Base-by-base conservation (phyloP, 768 basidiomycete genomes). In the Rhizopogon vesiculosus region DNA sequence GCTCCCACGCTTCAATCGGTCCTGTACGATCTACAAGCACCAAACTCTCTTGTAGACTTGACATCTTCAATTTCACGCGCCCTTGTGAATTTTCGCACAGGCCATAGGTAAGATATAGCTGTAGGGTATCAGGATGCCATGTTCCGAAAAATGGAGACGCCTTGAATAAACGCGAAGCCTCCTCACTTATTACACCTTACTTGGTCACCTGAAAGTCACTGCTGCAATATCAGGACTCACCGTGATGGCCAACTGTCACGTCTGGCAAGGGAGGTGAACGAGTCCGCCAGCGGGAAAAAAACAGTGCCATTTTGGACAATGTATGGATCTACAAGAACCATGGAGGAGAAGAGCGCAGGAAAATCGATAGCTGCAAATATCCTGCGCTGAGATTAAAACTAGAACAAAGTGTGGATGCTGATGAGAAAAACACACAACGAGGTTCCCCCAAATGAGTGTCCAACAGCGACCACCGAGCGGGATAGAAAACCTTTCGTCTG, bases 381-480 rank as follows among this genome's bases (percentile, higher is more conserved):
- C 16, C 87, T 91, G 59, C 9, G 19, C 22, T 25, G 12, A 8
- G 29, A 45, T n/a, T 16, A 33, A 25, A 33, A 29, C 22, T 13
- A n/a, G 29, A 57, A 59, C 18, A 57, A 42, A 40, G 19, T 40
- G 29, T 39, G 9, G 16, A 33, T 3, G 31, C 25, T 7, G 13
- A 19, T 16, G 9, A 45, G 25, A 53, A 55, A 9, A 53, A 76
- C 89, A 63, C 64, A 91, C 85, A 83, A 78, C 1, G 84, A 83
- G 64, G 85, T 85, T 2, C 89, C 93, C 19, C 94, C 91, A 54
- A 91, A 85, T 0, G 91, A 94, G 64, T 97, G 94, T 0, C 92
- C 93, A 2, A 93, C 72, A 4, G 75, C 83, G 22, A 93, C 74
- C 2, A 93, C 62, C 18, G 69, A 80, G 39, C 87, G 79, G 4